Evolutionary conservation across 352 stramenopile genomes (phyloP).

Genomic region (Phytophthora palmivora): DNA sequence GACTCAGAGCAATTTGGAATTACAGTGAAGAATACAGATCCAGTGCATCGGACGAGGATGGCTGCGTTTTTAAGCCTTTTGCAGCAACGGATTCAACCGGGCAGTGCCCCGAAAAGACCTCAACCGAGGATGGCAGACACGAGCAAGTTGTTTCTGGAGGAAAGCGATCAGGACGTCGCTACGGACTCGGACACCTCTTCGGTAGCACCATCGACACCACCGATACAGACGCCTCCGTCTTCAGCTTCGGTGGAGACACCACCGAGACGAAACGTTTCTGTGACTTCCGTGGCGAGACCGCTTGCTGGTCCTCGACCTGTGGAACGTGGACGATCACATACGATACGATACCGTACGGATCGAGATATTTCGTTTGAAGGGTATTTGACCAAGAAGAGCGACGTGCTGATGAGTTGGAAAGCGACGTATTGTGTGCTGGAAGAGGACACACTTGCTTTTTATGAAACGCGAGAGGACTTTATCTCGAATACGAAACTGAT

Average conservation of each 20-base stretch:
- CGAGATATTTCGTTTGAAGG: slow-evolving; percentile 83
- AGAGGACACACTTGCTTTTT: slow-evolving; percentile 79
- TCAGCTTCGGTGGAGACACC: slow-evolving; percentile 22
- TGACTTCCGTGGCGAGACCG: background rate
- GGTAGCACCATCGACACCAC: slow-evolving; percentile 20
- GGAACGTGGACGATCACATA: slow-evolving; percentile 62
- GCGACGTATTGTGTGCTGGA: slow-evolving; percentile 82
- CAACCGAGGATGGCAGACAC: slow-evolving; percentile 52
- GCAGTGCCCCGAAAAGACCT: slow-evolving; percentile 46
- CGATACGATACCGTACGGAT: slow-evolving; percentile 69
- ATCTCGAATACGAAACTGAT: slow-evolving; percentile 83
- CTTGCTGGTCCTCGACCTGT: slow-evolving; percentile 11
- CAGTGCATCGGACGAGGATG: slow-evolving; percentile 54
- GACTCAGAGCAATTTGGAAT: slow-evolving; percentile 74
- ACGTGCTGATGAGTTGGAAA: slow-evolving; percentile 75
- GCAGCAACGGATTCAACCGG: slow-evolving; percentile 71
- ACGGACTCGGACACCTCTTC: slow-evolving; percentile 41
- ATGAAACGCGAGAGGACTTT: slow-evolving; percentile 85
- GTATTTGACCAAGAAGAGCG: slow-evolving; percentile 87
- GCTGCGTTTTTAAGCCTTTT: slow-evolving; percentile 59
- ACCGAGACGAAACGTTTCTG: slow-evolving; percentile 10
- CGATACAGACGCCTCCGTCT: slow-evolving; percentile 17
- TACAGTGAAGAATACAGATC: slow-evolving; percentile 75
- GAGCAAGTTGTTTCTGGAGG: slow-evolving; percentile 61
- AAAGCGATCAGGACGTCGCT: slow-evolving; percentile 42